Evolutionary conservation across 306 rosid genomes (phyloP).

Genomic region (Rosa chinensis): DNA sequence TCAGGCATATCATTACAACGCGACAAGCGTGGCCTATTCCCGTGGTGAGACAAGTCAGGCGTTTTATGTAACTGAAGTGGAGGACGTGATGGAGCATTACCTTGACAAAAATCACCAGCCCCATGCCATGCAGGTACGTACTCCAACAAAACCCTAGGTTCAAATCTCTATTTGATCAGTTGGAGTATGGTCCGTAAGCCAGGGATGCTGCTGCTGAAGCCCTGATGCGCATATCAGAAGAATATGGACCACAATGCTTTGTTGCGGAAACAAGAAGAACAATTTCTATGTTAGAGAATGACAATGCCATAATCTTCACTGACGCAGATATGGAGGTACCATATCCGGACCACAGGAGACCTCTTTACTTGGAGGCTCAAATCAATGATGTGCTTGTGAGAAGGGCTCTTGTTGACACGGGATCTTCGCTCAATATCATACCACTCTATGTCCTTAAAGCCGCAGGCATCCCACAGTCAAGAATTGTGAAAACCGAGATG

Average conservation of each 20-base stretch:
- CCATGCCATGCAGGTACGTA: neutral
- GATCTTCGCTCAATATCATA: neutral
- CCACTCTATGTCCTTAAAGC: neutral
- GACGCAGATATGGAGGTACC: neutral
- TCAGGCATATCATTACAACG: too few species aligned
- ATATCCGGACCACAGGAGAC: neutral
- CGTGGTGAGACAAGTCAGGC: too few species aligned
- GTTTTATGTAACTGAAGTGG: too few species aligned
- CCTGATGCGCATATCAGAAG: neutral
- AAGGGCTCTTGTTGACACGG: neutral
- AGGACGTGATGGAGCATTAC: too few species aligned
- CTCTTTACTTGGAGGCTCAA: neutral
- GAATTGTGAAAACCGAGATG: neutral
- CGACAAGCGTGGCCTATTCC: too few species aligned
- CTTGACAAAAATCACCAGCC: too few species aligned
- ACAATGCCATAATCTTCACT: neutral
- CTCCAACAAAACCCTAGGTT: neutral
- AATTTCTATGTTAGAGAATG: neutral
- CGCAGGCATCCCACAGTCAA: neutral
- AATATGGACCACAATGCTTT: neutral
- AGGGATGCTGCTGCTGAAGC: neutral
- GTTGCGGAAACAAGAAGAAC: rapidly evolving
- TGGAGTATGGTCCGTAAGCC: neutral
- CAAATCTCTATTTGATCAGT: neutral
- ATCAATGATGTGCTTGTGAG: neutral